phyloP scores from a whole-genome alignment of 768 basidiomycete species.

The Kwoniella newhampshirensis region DNA sequence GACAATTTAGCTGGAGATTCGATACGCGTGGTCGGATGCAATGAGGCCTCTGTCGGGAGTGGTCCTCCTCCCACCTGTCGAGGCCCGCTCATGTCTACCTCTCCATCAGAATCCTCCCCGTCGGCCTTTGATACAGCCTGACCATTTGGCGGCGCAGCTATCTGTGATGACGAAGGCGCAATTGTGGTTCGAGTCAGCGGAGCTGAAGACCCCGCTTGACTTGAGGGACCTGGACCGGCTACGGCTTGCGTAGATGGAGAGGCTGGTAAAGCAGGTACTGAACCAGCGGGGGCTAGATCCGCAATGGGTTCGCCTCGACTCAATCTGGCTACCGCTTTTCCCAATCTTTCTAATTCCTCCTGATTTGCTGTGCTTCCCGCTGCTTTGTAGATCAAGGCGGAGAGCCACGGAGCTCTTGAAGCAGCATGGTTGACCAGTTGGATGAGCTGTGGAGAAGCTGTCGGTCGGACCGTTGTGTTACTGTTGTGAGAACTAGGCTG shows the following conservation, averaged over 20 bases:
- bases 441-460: conserved; percentile 28
- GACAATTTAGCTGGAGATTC: too few relatives aligned
- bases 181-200: not conserved
- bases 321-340: conserved; percentile 33
- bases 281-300: conserved; percentile 14
- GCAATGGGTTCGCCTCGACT: conserved; percentile 32
- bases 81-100: conserved; percentile 36
- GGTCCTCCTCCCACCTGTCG: conserved; percentile 44
- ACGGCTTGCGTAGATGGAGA: not conserved
- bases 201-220: conserved; percentile 3
- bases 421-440: conserved; percentile 45
- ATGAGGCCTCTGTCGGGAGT: not conserved
- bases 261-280: not conserved
- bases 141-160: not conserved
- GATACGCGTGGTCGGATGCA: too few relatives aligned
- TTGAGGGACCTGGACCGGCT: conserved; percentile 7
- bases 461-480: conserved; percentile 2
- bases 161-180: not conserved
- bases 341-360: conserved; percentile 41
- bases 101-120: conserved; percentile 27
- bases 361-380: conserved; percentile 38
- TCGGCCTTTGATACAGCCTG: not conserved
- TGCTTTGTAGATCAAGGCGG: conserved; percentile 47
- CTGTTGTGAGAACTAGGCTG: not conserved
- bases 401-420: conserved; percentile 38